Conservation (phyloP, 768 basidiomycete species). For the Boletus barrowsii region DNA sequence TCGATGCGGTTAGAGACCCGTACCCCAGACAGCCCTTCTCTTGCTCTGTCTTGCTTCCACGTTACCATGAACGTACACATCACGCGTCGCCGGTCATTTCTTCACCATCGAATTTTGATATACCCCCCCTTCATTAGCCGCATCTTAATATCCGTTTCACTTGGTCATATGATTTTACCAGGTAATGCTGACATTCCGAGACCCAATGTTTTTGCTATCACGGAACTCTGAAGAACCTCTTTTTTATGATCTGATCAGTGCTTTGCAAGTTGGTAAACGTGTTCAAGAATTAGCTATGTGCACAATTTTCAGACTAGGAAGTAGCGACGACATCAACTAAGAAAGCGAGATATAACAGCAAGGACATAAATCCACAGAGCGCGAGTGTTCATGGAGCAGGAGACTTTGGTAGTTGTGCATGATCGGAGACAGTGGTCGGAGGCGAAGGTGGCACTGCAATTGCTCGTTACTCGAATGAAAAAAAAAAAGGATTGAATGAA, state of each 20-base stretch:
- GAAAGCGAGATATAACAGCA: not conserved
- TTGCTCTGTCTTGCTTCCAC: slow-evolving; percentile 17
- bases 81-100: slow-evolving; percentile 34
- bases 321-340: not conserved
- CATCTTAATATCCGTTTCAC: slow-evolving; percentile 37
- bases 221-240: slow-evolving; percentile 18
- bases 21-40: slow-evolving; percentile 12
- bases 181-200: slow-evolving; percentile 27
- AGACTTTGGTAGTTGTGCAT: not conserved
- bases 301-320: not conserved
- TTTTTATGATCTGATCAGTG: slow-evolving; percentile 31
- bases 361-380: not conserved
- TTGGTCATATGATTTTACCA: slow-evolving; percentile 32
- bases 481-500: not conserved
- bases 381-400: not conserved
- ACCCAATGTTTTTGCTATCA: slow-evolving; percentile 22
- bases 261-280: slow-evolving; percentile 28
- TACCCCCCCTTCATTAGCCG: slow-evolving; percentile 33
- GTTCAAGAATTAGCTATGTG: slow-evolving; percentile 11
- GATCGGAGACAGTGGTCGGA: not conserved
- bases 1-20: slow-evolving; percentile 56
- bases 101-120: slow-evolving; percentile 36
- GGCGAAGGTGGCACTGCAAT: slow-evolving; percentile 1
- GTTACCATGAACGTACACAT: slow-evolving; percentile 27
- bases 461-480: not conserved